Percentiles rank a stretch among this genome's conserved stretches.
Conservation (phyloP, 2,329 filamentous ascomycete genomes). For the Lecanicillium sp. region DNA sequence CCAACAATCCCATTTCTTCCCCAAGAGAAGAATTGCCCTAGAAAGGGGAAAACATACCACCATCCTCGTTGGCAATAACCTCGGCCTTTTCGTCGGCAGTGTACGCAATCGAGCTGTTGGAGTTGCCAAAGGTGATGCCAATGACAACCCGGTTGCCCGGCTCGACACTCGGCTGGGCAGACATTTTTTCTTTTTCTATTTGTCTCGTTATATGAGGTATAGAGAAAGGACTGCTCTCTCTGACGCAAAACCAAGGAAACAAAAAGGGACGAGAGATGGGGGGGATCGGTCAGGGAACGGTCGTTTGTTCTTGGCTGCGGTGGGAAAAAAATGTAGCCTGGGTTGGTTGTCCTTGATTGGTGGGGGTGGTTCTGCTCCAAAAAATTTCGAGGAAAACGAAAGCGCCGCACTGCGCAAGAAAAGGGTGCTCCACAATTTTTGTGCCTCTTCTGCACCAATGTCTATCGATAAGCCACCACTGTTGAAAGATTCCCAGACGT, state of each 20-base stretch:
- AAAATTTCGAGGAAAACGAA: slow-evolving; percentile 14
- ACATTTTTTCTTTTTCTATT: slow-evolving; percentile 31
- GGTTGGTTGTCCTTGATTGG: slow-evolving; percentile 9
- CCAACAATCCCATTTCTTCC: not conserved
- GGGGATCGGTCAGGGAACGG: too few species aligned
- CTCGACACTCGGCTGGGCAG: slow-evolving; percentile 37
- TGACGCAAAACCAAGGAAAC: too few species aligned
- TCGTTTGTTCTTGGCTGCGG: too few species aligned
- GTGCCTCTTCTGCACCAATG: not conserved
- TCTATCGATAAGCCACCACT: slow-evolving; percentile 3
- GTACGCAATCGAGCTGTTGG: slow-evolving; percentile 93
- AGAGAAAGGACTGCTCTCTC: slow-evolving; percentile 7
- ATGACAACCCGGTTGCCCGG: slow-evolving; percentile 65
- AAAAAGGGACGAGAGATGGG: too few species aligned
- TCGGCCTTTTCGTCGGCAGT: slow-evolving; percentile 91
- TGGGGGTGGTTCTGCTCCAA: slow-evolving; percentile 8
- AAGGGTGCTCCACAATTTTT: not conserved
- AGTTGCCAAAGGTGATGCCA: slow-evolving; percentile 96
- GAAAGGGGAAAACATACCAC: slow-evolving; percentile 68
- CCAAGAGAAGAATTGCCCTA: too few species aligned
- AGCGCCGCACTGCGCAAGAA: not conserved
- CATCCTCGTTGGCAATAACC: slow-evolving; percentile 98
- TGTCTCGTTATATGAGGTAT: slow-evolving; percentile 4
- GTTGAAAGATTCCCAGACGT: too few species aligned
- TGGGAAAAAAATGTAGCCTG: slow-evolving; percentile 8